Evolutionary conservation across 2,329 filamentous ascomycete genomes (phyloP), one percentile per base, ranked within the genome.

Genomic region (Colletotrichum sp.): DNA sequence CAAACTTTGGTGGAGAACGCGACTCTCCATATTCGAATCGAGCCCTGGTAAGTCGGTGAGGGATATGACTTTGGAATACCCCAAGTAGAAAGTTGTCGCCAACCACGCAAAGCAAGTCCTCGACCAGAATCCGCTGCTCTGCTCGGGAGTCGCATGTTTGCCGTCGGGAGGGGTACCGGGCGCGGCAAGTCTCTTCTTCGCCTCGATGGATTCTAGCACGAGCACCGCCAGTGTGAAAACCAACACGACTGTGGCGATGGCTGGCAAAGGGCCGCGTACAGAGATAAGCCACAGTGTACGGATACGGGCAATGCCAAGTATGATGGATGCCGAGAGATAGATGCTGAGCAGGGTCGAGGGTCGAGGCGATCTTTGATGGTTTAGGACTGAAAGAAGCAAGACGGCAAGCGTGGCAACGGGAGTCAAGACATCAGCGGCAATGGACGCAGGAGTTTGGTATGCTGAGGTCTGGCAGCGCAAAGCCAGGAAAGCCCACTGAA

Each of bases 311-410:
- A 80, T 77, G 2, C 71, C 76, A 8, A 80, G 32, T 9, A 82
- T 65, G 34, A 72, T 52, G 3, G 71, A 34, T 2, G 72, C 56
- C 1, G 80, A 78, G 12, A 81, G 55, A 56, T 79, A 81, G 2
- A 82, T 55, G 28, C 73, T 77, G 5, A 82, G 70, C 1, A 81
- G 58, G 3, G 80, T 80, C 4, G 79, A 81, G 9, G 80, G 80
- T 0, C 79, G 79, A 13, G 64, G 60, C 4, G 79, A 80, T 18
- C 78, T 73, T 16, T 76, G 77, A 48, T 81, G 78, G 55, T 72
- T 78, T 7, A 78, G 36, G 18, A 72, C 76, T 8, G 78, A 81
- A 5, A 81, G 70, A 3, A 75, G n/a, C 3, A 62, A 62, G 8
- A 77, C 75, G 6, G 34, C 70, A 18, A 72, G 56, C 2, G 76